A percentile compares a stretch with the other conserved stretches of the same genome.
phyloP scores from a whole-genome alignment of 2,329 filamentous ascomycete genomes.

The Fusarium robinianum region DNA sequence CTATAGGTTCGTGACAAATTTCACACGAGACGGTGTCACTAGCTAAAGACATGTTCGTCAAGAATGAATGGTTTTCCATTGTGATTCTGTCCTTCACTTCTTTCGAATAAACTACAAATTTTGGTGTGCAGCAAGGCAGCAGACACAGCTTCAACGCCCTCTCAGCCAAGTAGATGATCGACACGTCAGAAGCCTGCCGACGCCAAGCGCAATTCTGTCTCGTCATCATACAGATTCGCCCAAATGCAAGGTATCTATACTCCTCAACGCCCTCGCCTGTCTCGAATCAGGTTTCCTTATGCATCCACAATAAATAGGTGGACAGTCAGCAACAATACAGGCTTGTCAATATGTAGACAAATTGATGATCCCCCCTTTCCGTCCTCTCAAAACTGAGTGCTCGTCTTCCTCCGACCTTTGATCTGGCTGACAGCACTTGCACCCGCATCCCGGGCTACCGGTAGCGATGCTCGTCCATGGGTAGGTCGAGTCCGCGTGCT shows the following conservation, averaged over 20 bases:
- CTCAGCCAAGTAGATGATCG: constrained; percentile 15
- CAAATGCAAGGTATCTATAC: constrained; percentile 10
- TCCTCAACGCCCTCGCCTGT: background rate
- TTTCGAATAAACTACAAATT: constrained; percentile 3
- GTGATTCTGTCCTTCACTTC: constrained; percentile 1
- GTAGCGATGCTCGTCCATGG: constrained; percentile 24
- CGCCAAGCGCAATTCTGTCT: constrained; percentile 15
- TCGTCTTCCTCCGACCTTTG: constrained; percentile 28
- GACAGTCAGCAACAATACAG: too few relatives aligned
- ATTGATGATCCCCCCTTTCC: too few relatives aligned
- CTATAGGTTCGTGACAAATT: constrained; percentile 25
- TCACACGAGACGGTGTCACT: constrained; percentile 30
- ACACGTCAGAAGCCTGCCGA: constrained; percentile 12
- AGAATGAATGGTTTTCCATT: constrained; percentile 8
- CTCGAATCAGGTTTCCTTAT: too few relatives aligned
- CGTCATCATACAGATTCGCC: constrained; percentile 18
- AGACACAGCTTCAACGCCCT: constrained; percentile 10
- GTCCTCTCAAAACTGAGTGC: constrained; percentile 28
- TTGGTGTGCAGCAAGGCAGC: constrained; percentile 1
- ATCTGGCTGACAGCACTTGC: constrained; percentile 34
- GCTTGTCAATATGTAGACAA: too few relatives aligned
- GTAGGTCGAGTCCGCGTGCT: constrained; percentile 1
- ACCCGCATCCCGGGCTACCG: constrained; percentile 21
- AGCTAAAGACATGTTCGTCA: background rate
- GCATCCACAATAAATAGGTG: background rate